These are phyloP conservation scores for Leptographium flavum DNA, from an alignment of 2,329 filamentous ascomycete species.

Conservation along the genomic window DNA sequence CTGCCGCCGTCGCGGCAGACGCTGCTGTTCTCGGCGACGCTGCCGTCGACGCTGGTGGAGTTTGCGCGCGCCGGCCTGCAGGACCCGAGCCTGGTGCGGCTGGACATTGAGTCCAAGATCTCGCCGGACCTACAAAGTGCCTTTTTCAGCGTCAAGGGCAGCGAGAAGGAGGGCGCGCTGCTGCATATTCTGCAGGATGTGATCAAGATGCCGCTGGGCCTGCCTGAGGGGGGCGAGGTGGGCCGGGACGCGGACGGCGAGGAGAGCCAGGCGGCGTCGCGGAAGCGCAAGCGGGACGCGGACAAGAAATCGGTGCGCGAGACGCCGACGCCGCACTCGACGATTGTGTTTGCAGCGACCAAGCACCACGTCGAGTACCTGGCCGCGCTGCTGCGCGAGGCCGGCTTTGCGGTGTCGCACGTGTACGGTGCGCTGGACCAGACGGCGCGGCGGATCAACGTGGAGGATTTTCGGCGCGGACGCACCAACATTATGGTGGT, in stretches of 20 bases:
- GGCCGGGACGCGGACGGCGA: slow-evolving; percentile 3
- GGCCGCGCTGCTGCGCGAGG: slow-evolving; percentile 59
- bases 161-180: slow-evolving; percentile 86
- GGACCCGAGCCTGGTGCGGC: slow-evolving; percentile 75
- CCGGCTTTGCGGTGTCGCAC: slow-evolving; percentile 83
- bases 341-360: slow-evolving; percentile 86
- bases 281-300: slow-evolving; percentile 55
- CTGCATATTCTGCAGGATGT: slow-evolving; percentile 81
- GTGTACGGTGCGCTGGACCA: slow-evolving; percentile 93
- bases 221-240: slow-evolving; percentile 37
- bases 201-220: slow-evolving; percentile 72
- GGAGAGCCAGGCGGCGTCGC: background rate
- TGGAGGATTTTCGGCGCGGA: slow-evolving; percentile 76
- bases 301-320: slow-evolving; percentile 28
- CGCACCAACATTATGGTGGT: slow-evolving; percentile 84
- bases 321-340: slow-evolving; percentile 77
- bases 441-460: slow-evolving; percentile 79
- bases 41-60: slow-evolving; percentile 88
- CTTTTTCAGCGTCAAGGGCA: slow-evolving; percentile 85
- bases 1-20: slow-evolving; percentile 78
- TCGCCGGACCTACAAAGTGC: slow-evolving; percentile 91
- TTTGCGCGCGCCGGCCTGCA: slow-evolving; percentile 89
- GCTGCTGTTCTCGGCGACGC: slow-evolving; percentile 83
- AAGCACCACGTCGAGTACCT: slow-evolving; percentile 98
- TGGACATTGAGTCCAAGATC: slow-evolving; percentile 91